Evolutionary conservation across 75 land plant species (phyloP).

Genomic region (Selaginella moellendorffii): DNA sequence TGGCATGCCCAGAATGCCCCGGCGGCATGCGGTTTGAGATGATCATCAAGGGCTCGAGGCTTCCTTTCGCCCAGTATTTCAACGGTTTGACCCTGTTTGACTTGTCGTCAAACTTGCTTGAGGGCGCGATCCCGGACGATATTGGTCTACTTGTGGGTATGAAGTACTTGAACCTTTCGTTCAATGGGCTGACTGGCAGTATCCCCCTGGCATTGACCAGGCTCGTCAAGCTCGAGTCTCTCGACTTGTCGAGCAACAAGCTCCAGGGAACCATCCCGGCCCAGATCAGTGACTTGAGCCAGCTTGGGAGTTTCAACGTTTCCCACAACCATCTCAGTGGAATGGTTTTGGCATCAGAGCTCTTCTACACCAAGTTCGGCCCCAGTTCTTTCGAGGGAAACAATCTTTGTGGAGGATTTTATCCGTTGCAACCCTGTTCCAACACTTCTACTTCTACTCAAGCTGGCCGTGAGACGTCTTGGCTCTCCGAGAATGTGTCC

Average conservation of each 20-base stretch:
- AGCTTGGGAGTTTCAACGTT: neutral
- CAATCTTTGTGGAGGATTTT: neutral
- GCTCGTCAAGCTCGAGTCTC: neutral
- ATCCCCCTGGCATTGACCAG: neutral
- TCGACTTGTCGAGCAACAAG: neutral
- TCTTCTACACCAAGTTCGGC: neutral
- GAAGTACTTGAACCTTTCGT: constrained; percentile 1
- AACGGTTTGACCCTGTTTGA: neutral
- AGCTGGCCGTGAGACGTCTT: too few relatives aligned
- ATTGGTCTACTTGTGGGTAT: neutral
- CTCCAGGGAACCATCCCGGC: neutral
- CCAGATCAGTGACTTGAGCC: neutral
- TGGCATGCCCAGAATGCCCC: neutral
- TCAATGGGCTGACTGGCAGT: neutral
- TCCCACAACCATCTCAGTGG: neutral
- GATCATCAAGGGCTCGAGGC: neutral
- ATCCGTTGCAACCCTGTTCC: neutral
- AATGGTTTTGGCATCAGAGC: neutral
- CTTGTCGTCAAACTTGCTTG: neutral
- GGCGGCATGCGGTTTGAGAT: neutral
- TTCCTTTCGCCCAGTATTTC: neutral
- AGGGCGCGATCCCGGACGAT: neutral
- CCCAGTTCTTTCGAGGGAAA: neutral
- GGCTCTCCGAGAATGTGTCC: too few relatives aligned
- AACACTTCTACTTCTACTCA: too few relatives aligned